Evolutionary conservation across 2,329 filamentous ascomycete genomes (phyloP), one percentile per base, ranked within the genome.

Genomic region (Thielaviopsis ethacetica): DNA sequence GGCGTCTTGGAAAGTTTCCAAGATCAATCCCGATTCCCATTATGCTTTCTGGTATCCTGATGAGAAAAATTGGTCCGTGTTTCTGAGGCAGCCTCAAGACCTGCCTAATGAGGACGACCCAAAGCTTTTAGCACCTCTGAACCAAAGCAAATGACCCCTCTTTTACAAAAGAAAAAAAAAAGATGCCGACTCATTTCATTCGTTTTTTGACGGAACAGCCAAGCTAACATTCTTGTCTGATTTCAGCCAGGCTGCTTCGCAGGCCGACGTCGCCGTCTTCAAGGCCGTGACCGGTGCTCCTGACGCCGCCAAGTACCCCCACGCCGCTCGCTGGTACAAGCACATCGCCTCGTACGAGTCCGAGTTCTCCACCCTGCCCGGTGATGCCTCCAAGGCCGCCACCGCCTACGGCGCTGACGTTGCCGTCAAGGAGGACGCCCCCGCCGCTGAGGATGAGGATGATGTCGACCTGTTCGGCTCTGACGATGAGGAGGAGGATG

Each of bases 271-370:
- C 69, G 87, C 86, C 74, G 83, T 83, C 77, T 97, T 87, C 87
- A 95, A 97, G 83, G 87, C 87, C 69, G 74, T 96, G 72, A 84
- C 79, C 70, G 75, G 79, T 67, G 75, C 82, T 62, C 93, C 93
- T 67, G 83, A 86, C 66, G 81, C 86, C 68, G 78, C 80, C 73
- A 95, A 95, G 80, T 95, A 86, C 84, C 90, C 91, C 69, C 80
- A 95, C 78, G 90, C 86, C 70, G 89, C 88, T 71, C 86, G 93
- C 75, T 98, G 93, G 93, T 96, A 95, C 84, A 95, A 94, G 83
- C 91, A 98, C 83, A 88, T 96, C 71, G 83, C 87, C 73, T 86
- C 87, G 67, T 95, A 88, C 78, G 85, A 94, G 81, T 80, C 86
- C 66, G 91, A 97, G 75, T 97, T 97, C 79, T 79, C 86, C 68